Evolutionary conservation across 148 eudicot species (phyloP).

Genomic region (Simmondsia chinensis): DNA sequence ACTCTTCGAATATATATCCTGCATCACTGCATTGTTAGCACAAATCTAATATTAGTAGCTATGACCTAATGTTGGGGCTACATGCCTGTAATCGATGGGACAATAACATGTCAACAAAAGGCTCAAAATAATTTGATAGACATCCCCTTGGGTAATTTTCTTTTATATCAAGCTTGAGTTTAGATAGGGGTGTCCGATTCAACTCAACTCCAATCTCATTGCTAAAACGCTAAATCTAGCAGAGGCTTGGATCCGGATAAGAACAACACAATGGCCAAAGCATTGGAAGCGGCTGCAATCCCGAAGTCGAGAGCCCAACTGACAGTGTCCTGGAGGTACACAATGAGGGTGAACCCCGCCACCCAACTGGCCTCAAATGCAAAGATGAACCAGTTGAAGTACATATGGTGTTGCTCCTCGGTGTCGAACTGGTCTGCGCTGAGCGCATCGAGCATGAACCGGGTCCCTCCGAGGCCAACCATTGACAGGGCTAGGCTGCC

Average conservation of each 20-base stretch:
- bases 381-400: slow-evolving; percentile 24
- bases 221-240: too few relatives aligned
- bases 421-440: slow-evolving; percentile 22
- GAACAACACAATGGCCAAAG: slow-evolving; percentile 12
- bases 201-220: too few relatives aligned
- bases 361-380: slow-evolving; percentile 6
- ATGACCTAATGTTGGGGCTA: too few relatives aligned
- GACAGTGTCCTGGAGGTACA: slow-evolving; percentile 24
- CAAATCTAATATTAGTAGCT: too few relatives aligned
- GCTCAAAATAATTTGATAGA: too few relatives aligned
- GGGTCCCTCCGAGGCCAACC: slow-evolving; percentile 23
- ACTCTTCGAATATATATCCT: too few relatives aligned
- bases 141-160: too few relatives aligned
- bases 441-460: slow-evolving; percentile 13
- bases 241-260: slow-evolving; percentile 17
- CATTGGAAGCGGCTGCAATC: slow-evolving; percentile 9
- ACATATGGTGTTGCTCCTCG: slow-evolving; percentile 5
- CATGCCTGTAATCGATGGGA: too few relatives aligned
- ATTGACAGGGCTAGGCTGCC: slow-evolving; percentile 9
- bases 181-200: too few relatives aligned
- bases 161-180: too few relatives aligned
- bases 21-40: too few relatives aligned
- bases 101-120: too few relatives aligned
- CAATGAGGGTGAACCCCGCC: slow-evolving; percentile 17
- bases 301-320: slow-evolving; percentile 26